Conservation (phyloP, 495 filamentous ascomycete species). For the Saxispiralis lemnorum region DNA sequence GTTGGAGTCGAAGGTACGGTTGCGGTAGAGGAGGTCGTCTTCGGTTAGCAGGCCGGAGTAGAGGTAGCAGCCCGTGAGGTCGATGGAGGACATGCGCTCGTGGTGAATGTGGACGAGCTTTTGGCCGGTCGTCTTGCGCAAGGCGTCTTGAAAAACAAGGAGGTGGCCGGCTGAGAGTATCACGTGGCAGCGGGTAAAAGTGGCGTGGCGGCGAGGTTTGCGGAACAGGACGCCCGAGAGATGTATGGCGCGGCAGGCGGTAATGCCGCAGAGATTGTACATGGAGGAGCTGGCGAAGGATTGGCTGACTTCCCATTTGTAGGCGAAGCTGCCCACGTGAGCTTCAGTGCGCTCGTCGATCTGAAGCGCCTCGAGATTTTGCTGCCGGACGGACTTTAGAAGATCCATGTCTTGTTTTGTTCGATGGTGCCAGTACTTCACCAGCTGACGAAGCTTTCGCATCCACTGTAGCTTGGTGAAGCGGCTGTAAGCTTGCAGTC, state of each 20-base stretch:
- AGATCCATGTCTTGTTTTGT: slow-evolving; percentile 37
- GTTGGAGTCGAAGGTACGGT: slow-evolving; percentile 52
- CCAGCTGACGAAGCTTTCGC: slow-evolving; percentile 37
- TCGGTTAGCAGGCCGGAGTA: slow-evolving; percentile 54
- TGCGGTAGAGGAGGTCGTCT: slow-evolving; percentile 48
- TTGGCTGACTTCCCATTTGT: slow-evolving; percentile 57
- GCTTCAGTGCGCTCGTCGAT: slow-evolving; percentile 60
- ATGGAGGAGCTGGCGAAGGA: slow-evolving; percentile 46
- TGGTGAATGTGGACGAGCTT: slow-evolving; percentile 46
- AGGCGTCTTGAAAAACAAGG: slow-evolving; percentile 44
- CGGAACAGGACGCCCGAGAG: slow-evolving; percentile 39
- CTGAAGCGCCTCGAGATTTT: slow-evolving; percentile 44
- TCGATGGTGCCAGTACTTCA: slow-evolving; percentile 51
- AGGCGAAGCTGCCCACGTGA: slow-evolving; percentile 46
- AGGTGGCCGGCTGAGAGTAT: slow-evolving; percentile 47
- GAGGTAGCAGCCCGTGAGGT: slow-evolving; percentile 53
- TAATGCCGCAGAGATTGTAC: slow-evolving; percentile 52
- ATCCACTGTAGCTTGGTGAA: slow-evolving; percentile 48
- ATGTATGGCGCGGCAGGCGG: slow-evolving; percentile 44
- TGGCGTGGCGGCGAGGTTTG: slow-evolving; percentile 46
- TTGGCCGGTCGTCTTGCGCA: slow-evolving; percentile 39
- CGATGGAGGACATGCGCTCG: slow-evolving; percentile 38
- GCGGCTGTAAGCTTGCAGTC: slow-evolving; percentile 47
- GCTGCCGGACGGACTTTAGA: slow-evolving; percentile 36
- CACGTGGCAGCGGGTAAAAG: slow-evolving; percentile 44